A percentile compares a stretch with the other conserved stretches of the same genome.
Evolutionary conservation across 164 flowering plant genomes (phyloP).

Genomic region (Vitis rupestris): DNA sequence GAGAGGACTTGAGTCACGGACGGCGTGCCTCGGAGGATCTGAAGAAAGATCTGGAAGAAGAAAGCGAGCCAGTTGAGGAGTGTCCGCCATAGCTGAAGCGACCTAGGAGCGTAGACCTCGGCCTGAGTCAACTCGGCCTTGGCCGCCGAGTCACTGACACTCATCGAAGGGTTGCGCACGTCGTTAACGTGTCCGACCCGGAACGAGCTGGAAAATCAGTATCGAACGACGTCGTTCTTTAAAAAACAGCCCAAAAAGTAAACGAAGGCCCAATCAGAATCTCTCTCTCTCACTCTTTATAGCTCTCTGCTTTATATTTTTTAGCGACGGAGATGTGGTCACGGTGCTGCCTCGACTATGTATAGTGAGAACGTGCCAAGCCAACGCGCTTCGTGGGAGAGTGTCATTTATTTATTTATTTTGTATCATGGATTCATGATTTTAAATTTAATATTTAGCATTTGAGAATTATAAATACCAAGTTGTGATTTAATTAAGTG

Average conservation of each 20-base stretch:
- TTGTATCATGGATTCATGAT: too few species aligned
- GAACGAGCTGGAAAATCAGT: too few species aligned
- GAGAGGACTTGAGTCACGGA: conserved; percentile 36
- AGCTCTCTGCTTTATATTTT: background rate
- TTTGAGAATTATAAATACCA: too few species aligned
- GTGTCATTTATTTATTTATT: too few species aligned
- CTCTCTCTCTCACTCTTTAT: conserved; percentile 7
- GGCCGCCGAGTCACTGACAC: background rate
- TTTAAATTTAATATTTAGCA: too few species aligned
- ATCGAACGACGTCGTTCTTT: background rate
- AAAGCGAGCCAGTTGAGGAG: conserved; percentile 69
- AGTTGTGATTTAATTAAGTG: too few species aligned
- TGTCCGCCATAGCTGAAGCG: conserved; percentile 56
- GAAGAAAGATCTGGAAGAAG: conserved; percentile 71
- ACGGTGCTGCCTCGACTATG: background rate
- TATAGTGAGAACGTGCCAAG: background rate
- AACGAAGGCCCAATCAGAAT: background rate
- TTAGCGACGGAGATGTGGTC: conserved; percentile 1
- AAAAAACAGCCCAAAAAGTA: background rate
- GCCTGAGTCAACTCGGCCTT: conserved; percentile 61
- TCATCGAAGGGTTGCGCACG: conserved; percentile 10
- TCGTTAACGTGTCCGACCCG: conserved; percentile 10
- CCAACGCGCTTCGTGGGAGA: conserved; percentile 2
- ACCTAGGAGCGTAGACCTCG: conserved; percentile 44
- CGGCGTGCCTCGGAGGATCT: conserved; percentile 54